Evolutionary conservation across 345 rosid genomes (phyloP).

Genomic region (Camelina neglecta): DNA sequence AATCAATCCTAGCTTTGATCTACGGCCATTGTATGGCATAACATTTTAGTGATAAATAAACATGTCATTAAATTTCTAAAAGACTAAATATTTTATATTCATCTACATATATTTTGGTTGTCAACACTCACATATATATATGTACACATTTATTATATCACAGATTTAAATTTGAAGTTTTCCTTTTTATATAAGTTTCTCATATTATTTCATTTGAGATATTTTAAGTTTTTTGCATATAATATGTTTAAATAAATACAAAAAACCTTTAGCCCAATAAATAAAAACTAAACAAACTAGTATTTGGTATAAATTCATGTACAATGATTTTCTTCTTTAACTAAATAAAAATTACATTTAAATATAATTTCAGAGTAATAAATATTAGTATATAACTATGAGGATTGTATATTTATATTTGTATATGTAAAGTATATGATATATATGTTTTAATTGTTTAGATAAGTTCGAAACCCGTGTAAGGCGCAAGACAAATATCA

Average conservation of each 20-base stretch:
- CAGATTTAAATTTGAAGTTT: no score
- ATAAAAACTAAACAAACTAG: neutral
- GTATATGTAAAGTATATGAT: no score
- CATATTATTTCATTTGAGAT: neutral
- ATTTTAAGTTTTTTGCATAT: neutral
- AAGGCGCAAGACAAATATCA: neutral
- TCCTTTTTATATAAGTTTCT: no score
- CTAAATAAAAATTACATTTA: neutral
- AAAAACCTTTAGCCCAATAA: neutral
- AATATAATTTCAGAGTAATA: neutral
- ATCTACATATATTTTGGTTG: neutral
- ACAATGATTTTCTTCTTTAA: neutral
- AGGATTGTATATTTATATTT: neutral
- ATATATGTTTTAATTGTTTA: neutral
- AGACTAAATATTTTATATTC: no score
- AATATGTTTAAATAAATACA: neutral
- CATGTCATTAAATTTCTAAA: neutral
- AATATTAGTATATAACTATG: neutral
- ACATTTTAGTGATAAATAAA: neutral
- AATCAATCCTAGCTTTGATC: neutral
- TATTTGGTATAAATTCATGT: neutral
- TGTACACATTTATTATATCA: no score
- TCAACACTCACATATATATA: no score
- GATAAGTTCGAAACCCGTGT: neutral
- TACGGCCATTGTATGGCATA: neutral